These are phyloP conservation scores for Flaveria floridana DNA, from an alignment of 140 eudicot genomes.

Conservation along the genomic window DNA sequence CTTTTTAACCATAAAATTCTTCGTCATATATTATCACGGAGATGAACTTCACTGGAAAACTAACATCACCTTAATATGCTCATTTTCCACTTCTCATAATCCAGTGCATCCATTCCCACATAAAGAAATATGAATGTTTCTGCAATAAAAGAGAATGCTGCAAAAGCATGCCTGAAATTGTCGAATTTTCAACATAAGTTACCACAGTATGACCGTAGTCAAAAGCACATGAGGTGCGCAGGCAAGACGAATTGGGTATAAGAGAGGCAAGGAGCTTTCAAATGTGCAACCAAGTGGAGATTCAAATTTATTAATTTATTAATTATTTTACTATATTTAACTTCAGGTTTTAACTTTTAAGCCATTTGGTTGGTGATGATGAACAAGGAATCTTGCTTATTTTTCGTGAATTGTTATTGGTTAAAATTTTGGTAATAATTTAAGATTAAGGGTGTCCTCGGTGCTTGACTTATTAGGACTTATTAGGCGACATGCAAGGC, in stretches of 20 bases:
- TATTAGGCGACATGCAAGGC: too few relatives aligned
- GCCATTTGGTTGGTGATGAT: too few relatives aligned
- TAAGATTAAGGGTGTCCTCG: too few relatives aligned
- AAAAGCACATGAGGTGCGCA: not conserved
- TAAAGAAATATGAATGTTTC: conserved; percentile 92
- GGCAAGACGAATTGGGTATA: too few relatives aligned
- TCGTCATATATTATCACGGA: not conserved
- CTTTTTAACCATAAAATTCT: not conserved
- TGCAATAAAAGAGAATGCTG: conserved; percentile 87
- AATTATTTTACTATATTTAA: too few relatives aligned
- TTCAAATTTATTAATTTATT: too few relatives aligned
- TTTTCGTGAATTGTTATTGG: too few relatives aligned
- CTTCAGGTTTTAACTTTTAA: too few relatives aligned
- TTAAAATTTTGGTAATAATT: too few relatives aligned
- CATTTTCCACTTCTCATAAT: conserved; percentile 82
- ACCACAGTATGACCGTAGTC: not conserved
- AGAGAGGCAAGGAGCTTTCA: not conserved
- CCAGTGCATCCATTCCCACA: conserved; percentile 95
- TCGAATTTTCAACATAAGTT: not conserved
- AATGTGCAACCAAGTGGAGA: not conserved
- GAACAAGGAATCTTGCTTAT: too few relatives aligned
- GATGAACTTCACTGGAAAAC: too few relatives aligned
- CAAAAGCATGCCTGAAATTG: conserved; percentile 80
- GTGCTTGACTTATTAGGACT: too few relatives aligned
- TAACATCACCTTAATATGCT: conserved; percentile 58